Conservation (phyloP, 1,139 yeast genomes). For the Candida buenavistaensis region DNA sequence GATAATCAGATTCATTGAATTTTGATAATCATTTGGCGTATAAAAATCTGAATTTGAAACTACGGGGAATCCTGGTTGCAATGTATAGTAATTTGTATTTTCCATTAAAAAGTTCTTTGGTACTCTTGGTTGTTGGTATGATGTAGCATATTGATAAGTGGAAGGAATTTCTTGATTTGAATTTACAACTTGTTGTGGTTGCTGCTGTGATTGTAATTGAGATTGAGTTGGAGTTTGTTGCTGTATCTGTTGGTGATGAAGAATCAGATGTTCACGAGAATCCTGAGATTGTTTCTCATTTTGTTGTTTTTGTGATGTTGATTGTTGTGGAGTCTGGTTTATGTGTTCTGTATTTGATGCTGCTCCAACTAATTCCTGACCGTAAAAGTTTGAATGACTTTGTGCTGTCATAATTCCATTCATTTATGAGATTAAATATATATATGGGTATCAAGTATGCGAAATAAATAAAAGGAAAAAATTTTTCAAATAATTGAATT, state of each 20-base stretch:
- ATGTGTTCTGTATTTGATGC: slow-evolving; percentile 8
- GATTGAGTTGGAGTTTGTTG: slow-evolving; percentile 4
- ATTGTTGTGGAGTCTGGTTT: slow-evolving; percentile 2
- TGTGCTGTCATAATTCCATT: slow-evolving; percentile 16
- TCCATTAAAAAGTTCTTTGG: slow-evolving; percentile 15
- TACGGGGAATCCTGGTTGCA: slow-evolving; percentile 15
- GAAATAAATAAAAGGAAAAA: background rate
- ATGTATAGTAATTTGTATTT: slow-evolving; percentile 14
- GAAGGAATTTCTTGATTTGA: slow-evolving; percentile 5
- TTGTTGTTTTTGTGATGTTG: slow-evolving; percentile 6
- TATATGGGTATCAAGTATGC: background rate
- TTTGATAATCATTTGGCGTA: slow-evolving; percentile 9
- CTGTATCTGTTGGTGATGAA: slow-evolving; percentile 2
- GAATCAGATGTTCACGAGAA: slow-evolving; percentile 4
- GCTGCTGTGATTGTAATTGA: slow-evolving; percentile 1
- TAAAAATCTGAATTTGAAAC: slow-evolving; percentile 13
- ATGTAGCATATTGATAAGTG: slow-evolving; percentile 6
- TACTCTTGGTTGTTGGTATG: slow-evolving; percentile 8
- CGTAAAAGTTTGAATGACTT: slow-evolving; percentile 15
- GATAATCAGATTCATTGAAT: slow-evolving; percentile 6
- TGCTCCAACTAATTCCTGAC: slow-evolving; percentile 14
- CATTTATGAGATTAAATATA: slow-evolving; percentile 10
- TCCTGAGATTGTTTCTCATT: slow-evolving; percentile 8
- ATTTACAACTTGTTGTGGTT: slow-evolving; percentile 1
- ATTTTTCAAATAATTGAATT: background rate